Percentiles rank a stretch among this genome's conserved stretches.
These are phyloP conservation scores for Metschnikowia picachoensis DNA, from an alignment of 805 yeast genomes.

Conservation along the genomic window DNA sequence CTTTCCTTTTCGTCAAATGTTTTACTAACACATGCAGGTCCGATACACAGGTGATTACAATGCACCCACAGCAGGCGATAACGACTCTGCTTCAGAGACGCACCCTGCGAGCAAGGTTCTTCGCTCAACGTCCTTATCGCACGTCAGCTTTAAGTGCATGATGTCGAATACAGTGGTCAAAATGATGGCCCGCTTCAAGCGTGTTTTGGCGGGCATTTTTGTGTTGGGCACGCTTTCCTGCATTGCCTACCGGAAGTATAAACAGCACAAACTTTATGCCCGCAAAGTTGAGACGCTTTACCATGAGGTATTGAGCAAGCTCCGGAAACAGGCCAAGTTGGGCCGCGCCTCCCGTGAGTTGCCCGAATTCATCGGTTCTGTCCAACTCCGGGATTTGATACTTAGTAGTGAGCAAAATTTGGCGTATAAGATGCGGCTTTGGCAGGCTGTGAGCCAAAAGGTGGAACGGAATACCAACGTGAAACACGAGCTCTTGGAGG, in stretches of 20 bases:
- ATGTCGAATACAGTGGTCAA: constrained; percentile 49
- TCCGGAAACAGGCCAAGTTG: constrained; percentile 43
- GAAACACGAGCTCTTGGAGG: constrained; percentile 58
- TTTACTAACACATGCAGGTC: constrained; percentile 29
- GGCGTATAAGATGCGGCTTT: constrained; percentile 37
- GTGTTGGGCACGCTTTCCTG: constrained; percentile 15
- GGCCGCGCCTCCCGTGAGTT: constrained; percentile 27
- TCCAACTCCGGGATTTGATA: constrained; percentile 67
- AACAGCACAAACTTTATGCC: constrained; percentile 34
- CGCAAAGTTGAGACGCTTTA: constrained; percentile 44
- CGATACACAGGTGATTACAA: constrained; percentile 19
- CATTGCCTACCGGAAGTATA: constrained; percentile 30
- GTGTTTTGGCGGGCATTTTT: constrained; percentile 13
- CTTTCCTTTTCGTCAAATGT: background rate
- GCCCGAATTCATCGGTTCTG: constrained; percentile 56
- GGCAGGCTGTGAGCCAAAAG: constrained; percentile 53
- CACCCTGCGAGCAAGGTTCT: constrained; percentile 48
- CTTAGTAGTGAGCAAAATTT: constrained; percentile 40
- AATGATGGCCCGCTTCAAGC: constrained; percentile 26
- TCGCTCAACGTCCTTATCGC: constrained; percentile 70
- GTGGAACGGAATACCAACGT: constrained; percentile 69
- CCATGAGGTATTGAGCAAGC: constrained; percentile 45
- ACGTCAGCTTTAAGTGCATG: constrained; percentile 56
- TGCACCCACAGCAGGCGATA: constrained; percentile 26
- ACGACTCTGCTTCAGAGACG: constrained; percentile 39